A percentile compares a stretch with the other conserved stretches of the same genome.
Evolutionary conservation across 2,329 filamentous ascomycete species (phyloP).

Genomic region (Aspergillus spinulosporus): DNA sequence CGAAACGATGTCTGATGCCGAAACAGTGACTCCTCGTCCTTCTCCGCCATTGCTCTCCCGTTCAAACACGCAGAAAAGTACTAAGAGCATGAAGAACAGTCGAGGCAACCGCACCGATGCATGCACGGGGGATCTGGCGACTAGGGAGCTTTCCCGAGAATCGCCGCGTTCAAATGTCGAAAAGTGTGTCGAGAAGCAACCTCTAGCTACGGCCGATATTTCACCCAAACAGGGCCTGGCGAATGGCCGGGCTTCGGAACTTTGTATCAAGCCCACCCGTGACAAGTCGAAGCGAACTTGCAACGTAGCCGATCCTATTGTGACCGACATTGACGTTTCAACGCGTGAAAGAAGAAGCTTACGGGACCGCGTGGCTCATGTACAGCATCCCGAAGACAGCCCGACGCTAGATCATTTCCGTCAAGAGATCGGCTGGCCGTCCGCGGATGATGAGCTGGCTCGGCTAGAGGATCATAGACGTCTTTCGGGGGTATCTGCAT

Average conservation of each 20-base stretch:
- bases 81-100: slow-evolving; percentile 14
- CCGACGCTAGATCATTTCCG: slow-evolving; percentile 51
- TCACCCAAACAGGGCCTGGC: slow-evolving; percentile 12
- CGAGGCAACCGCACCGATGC: slow-evolving; percentile 12
- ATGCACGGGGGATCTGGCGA: not conserved
- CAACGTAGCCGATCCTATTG: slow-evolving; percentile 14
- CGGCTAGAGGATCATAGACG: slow-evolving; percentile 39
- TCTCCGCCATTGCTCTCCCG: slow-evolving; percentile 24
- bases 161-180: not conserved
- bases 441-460: slow-evolving; percentile 32
- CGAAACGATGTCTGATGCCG: slow-evolving; percentile 65
- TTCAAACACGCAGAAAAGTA: slow-evolving; percentile 22
- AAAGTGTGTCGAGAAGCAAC: slow-evolving; percentile 22
- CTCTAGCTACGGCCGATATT: not conserved
- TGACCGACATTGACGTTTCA: slow-evolving; percentile 24
- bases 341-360: slow-evolving; percentile 35
- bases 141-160: slow-evolving; percentile 3
- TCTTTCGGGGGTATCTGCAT: slow-evolving; percentile 53
- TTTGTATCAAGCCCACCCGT: slow-evolving; percentile 1
- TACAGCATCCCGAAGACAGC: slow-evolving; percentile 27
- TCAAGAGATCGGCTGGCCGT: slow-evolving; percentile 53
- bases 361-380: slow-evolving; percentile 35
- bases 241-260: slow-evolving; percentile 3
- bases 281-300: slow-evolving; percentile 8
- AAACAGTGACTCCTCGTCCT: slow-evolving; percentile 42